Percentiles rank a stretch among this genome's conserved stretches.
Conservation (phyloP, 2,329 filamentous ascomycete species). For the Beauveria sp. region DNA sequence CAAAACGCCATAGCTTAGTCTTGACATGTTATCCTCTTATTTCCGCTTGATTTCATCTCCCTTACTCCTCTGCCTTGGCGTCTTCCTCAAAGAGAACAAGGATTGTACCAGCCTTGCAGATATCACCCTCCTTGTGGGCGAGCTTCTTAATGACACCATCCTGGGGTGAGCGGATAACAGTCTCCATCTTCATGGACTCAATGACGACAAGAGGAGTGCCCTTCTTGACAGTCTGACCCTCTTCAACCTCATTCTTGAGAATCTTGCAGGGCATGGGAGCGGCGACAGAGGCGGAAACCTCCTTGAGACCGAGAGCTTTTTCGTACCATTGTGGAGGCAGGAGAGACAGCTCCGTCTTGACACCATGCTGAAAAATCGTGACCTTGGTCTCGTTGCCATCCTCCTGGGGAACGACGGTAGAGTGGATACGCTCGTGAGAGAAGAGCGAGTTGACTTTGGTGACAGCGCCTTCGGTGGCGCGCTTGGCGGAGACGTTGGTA, state of each 20-base stretch:
- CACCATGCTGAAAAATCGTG: conserved; percentile 67
- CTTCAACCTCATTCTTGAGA: conserved; percentile 76
- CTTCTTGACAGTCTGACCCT: conserved; percentile 76
- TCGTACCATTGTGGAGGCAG: conserved; percentile 70
- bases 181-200: conserved; percentile 89
- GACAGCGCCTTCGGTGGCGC: conserved; percentile 21
- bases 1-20: conserved; percentile 7
- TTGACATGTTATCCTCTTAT: too few species aligned
- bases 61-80: conserved; percentile 21
- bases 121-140: conserved; percentile 68
- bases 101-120: conserved; percentile 69
- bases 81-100: conserved; percentile 64
- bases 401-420: conserved; percentile 61
- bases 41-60: background rate
- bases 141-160: conserved; percentile 64
- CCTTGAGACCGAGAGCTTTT: conserved; percentile 77
- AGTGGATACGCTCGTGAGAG: conserved; percentile 69
- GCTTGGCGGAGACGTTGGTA: conserved; percentile 37
- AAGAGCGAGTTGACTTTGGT: conserved; percentile 52
- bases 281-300: conserved; percentile 71
- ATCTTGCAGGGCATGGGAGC: conserved; percentile 99
- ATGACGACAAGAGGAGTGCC: conserved; percentile 84
- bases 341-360: conserved; percentile 51
- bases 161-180: conserved; percentile 70
- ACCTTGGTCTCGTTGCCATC: conserved; percentile 52